Conservation (phyloP, 257 asterid genomes). For the Thymus mandschuricus region DNA sequence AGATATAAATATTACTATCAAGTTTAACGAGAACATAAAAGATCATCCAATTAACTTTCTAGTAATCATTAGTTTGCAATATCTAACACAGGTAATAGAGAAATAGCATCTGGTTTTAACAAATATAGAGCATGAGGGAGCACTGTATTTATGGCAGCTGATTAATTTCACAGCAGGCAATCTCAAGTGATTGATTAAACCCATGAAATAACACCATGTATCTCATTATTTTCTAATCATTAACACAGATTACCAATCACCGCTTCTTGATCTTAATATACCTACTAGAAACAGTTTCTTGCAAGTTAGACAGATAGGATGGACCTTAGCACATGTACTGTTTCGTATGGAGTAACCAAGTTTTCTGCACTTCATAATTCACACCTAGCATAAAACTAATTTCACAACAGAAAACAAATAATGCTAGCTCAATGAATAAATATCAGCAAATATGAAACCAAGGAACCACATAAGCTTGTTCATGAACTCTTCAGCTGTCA, state of each 20-base stretch:
- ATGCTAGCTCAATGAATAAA: background rate
- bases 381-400: background rate
- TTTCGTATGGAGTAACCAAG: slow-evolving; percentile 8
- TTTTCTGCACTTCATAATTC: background rate
- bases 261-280: slow-evolving; percentile 5
- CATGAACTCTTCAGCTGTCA: slow-evolving; percentile 16
- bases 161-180: background rate
- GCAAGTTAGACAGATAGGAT: slow-evolving; percentile 5
- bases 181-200: background rate
- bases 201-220: background rate
- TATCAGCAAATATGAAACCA: background rate
- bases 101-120: too few relatives aligned
- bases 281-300: slow-evolving; percentile 5
- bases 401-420: background rate
- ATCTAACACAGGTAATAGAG: too few relatives aligned
- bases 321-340: background rate
- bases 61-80: too few relatives aligned
- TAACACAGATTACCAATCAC: background rate
- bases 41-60: too few relatives aligned
- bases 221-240: background rate
- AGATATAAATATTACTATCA: too few relatives aligned
- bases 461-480: background rate
- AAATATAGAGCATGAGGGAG: too few relatives aligned
- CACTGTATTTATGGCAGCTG: background rate
- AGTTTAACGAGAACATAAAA: too few relatives aligned